Percentiles rank a stretch among this genome's conserved stretches.
Conservation (phyloP, 371 early-diverging fungal species). For the Circinella minor region DNA sequence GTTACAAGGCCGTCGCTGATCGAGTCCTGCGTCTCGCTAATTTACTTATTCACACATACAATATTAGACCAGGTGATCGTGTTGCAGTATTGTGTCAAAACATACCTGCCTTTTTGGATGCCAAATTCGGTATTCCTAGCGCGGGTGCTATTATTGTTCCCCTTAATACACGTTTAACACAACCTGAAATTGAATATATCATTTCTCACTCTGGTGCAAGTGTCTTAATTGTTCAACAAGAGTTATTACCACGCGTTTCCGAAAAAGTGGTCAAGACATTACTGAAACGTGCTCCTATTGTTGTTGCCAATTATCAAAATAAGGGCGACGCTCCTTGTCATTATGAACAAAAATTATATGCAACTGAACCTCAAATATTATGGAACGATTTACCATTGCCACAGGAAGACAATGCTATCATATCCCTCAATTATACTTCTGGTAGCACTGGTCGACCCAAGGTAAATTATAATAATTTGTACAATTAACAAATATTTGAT, state of each 20-base stretch:
- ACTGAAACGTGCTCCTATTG: slow-evolving; percentile 14
- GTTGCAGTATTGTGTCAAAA: slow-evolving; percentile 69
- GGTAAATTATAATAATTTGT: no score
- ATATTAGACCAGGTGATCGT: slow-evolving; percentile 39
- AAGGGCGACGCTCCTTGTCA: slow-evolving; percentile 33
- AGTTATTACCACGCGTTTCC: slow-evolving; percentile 28
- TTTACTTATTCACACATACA: slow-evolving; percentile 31
- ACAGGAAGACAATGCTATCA: slow-evolving; percentile 53
- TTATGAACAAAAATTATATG: slow-evolving; percentile 54
- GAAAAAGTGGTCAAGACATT: slow-evolving; percentile 10
- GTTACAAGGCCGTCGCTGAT: slow-evolving; percentile 45
- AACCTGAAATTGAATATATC: slow-evolving; percentile 68
- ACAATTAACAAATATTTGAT: no score
- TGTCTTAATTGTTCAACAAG: slow-evolving; percentile 60
- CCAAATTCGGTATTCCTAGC: slow-evolving; percentile 68
- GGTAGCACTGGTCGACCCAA: slow-evolving; percentile 74
- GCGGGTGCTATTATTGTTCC: slow-evolving; percentile 65
- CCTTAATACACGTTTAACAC: slow-evolving; percentile 66
- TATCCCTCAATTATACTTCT: slow-evolving; percentile 68
- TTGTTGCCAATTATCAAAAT: slow-evolving; percentile 23
- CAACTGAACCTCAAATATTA: slow-evolving; percentile 15
- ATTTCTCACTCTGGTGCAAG: slow-evolving; percentile 58
- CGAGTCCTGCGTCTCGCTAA: slow-evolving; percentile 52
- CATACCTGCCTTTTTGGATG: slow-evolving; percentile 64
- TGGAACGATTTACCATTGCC: slow-evolving; percentile 59